These are phyloP conservation scores for Trichoderma polysporum DNA, from an alignment of 2,329 filamentous ascomycete genomes.

Conservation along the genomic window DNA sequence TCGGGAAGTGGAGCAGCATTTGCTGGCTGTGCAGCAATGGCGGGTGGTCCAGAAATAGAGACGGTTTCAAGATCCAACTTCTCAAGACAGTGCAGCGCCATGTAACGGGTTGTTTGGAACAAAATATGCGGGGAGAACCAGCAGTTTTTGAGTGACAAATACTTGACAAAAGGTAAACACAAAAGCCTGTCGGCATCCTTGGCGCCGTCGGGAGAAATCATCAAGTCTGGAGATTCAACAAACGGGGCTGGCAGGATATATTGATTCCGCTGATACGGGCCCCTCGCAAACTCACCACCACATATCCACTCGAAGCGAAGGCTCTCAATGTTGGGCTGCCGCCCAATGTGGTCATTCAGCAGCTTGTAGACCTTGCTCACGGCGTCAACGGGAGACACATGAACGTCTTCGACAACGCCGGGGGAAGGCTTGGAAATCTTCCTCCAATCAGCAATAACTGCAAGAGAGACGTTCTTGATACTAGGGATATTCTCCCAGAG, in stretches of 20 bases:
- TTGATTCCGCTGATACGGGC: conserved; percentile 60
- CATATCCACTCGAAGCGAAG: conserved; percentile 66
- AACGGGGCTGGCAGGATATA: conserved; percentile 63
- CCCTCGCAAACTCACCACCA: conserved; percentile 65
- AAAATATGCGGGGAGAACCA: conserved; percentile 64
- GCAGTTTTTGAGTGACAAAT: conserved; percentile 66
- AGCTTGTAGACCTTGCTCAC: conserved; percentile 52
- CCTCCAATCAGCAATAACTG: conserved; percentile 67
- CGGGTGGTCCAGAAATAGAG: conserved; percentile 56
- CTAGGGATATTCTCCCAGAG: conserved; percentile 62
- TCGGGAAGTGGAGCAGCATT: conserved; percentile 9
- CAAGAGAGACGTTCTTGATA: conserved; percentile 55
- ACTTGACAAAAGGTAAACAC: conserved; percentile 55
- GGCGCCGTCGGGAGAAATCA: conserved; percentile 34
- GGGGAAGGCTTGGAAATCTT: conserved; percentile 53
- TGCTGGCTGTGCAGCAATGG: conserved; percentile 26
- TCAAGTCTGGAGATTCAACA: conserved; percentile 34
- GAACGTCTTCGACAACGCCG: conserved; percentile 48
- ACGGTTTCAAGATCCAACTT: conserved; percentile 62
- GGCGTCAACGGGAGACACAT: conserved; percentile 52
- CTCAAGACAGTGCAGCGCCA: conserved; percentile 49
- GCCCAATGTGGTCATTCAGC: conserved; percentile 50
- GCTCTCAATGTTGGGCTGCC: conserved; percentile 50
- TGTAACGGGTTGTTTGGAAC: conserved; percentile 48
- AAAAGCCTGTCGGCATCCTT: conserved; percentile 42